Percentiles rank a stretch among this genome's conserved stretches.
Conservation (phyloP, 768 basidiomycete genomes). For the Boletus fagicola region DNA sequence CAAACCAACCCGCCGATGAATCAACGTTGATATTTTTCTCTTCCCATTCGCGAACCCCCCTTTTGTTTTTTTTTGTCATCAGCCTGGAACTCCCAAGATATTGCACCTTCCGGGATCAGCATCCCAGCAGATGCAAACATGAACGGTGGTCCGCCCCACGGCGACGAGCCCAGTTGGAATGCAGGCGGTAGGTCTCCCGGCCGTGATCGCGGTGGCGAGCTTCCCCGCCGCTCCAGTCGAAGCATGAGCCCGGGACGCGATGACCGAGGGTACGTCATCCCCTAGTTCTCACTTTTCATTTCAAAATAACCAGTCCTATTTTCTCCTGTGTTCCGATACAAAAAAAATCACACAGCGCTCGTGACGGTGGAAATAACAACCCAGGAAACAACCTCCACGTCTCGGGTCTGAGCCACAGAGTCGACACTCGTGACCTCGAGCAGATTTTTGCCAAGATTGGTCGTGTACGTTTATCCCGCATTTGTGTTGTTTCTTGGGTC, state of each 20-base stretch:
- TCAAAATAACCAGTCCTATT: not conserved
- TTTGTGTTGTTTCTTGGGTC: not conserved
- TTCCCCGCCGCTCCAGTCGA: constrained; percentile 67
- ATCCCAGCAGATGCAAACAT: constrained; percentile 57
- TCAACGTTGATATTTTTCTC: constrained; percentile 43
- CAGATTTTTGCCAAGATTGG: constrained; percentile 87
- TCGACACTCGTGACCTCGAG: constrained; percentile 86
- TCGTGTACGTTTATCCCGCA: constrained; percentile 48
- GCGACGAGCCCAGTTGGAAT: constrained; percentile 60
- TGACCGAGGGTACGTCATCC: constrained; percentile 53
- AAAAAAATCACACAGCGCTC: constrained; percentile 9
- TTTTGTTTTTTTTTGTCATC: constrained; percentile 30
- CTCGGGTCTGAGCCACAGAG: constrained; percentile 55
- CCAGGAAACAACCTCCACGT: constrained; percentile 69
- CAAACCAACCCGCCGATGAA: constrained; percentile 33
- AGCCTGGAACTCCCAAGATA: constrained; percentile 87
- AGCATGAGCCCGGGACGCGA: constrained; percentile 72
- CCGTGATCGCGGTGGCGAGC: constrained; percentile 42
- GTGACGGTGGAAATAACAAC: constrained; percentile 42
- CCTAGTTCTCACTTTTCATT: not conserved
- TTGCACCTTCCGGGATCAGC: constrained; percentile 71
- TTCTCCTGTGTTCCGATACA: not conserved
- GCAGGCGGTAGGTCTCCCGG: constrained; percentile 43
- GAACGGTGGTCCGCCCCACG: constrained; percentile 45
- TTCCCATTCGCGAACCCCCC: constrained; percentile 29